Percentiles rank a stretch among this genome's conserved stretches.
Evolutionary conservation across 768 basidiomycete species (phyloP).

Genomic region (Tricholoma sp.): DNA sequence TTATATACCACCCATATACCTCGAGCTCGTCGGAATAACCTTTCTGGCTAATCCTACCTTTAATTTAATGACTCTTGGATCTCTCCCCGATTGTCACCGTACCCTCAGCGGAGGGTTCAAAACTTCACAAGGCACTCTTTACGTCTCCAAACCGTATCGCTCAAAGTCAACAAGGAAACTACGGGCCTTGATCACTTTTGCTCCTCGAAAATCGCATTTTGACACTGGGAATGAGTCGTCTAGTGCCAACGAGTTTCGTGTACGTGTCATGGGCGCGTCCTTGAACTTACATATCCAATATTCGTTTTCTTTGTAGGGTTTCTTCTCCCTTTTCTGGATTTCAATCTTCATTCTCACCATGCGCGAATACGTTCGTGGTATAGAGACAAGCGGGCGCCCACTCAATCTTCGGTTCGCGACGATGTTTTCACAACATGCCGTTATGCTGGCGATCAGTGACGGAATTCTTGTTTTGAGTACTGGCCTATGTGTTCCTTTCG

Average conservation of each 20-base stretch:
- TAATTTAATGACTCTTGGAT: not conserved
- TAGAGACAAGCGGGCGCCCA: slow-evolving; percentile 73
- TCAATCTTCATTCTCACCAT: slow-evolving; percentile 80
- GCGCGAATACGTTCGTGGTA: slow-evolving; percentile 70
- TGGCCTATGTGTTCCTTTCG: slow-evolving; percentile 77
- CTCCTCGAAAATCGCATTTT: slow-evolving; percentile 80
- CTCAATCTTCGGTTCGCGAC: slow-evolving; percentile 77
- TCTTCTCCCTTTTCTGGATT: slow-evolving; percentile 94
- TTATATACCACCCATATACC: too few relatives aligned
- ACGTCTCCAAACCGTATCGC: slow-evolving; percentile 72
- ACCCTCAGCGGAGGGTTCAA: slow-evolving; percentile 41
- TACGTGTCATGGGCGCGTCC: slow-evolving; percentile 23
- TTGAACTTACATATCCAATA: not conserved
- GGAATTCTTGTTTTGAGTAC: slow-evolving; percentile 75
- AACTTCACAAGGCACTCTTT: slow-evolving; percentile 60
- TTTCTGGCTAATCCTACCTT: not conserved
- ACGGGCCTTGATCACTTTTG: slow-evolving; percentile 80
- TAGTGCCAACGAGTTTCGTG: slow-evolving; percentile 81
- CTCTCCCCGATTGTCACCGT: slow-evolving; percentile 9
- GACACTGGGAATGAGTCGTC: slow-evolving; percentile 76
- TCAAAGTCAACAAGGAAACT: slow-evolving; percentile 72
- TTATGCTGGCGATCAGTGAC: slow-evolving; percentile 81
- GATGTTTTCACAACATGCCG: slow-evolving; percentile 83
- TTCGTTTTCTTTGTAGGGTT: slow-evolving; percentile 52
- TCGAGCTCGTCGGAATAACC: too few relatives aligned